phyloP scores from a whole-genome alignment of 176 grass and related monocot species.

The Tuctoria greenei region DNA sequence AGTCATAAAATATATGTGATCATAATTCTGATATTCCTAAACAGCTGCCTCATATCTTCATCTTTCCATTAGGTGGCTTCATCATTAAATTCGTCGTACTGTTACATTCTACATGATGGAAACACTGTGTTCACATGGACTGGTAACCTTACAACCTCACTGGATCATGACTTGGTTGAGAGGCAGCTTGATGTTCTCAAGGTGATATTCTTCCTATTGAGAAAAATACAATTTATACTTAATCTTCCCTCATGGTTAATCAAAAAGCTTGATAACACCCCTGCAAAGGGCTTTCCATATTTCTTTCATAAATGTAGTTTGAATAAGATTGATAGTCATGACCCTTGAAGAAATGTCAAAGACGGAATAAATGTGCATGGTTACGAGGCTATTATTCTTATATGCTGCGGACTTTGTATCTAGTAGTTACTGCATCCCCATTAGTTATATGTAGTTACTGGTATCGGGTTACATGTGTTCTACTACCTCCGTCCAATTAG shows the following conservation, averaged over 20 bases:
- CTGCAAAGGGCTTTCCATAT: constrained; percentile 7
- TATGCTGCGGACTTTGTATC: no score
- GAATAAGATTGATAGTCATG: neutral
- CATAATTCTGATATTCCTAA: constrained; percentile 17
- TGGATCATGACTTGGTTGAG: constrained; percentile 88
- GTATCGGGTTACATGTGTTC: neutral
- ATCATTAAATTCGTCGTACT: constrained; percentile 95
- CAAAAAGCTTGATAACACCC: neutral
- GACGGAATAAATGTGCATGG: no score
- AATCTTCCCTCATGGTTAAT: constrained; percentile 7
- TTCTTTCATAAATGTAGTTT: neutral
- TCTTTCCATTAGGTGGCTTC: constrained; percentile 61
- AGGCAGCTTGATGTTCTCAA: constrained; percentile 94
- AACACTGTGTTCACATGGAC: constrained; percentile 87
- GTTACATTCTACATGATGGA: constrained; percentile 77
- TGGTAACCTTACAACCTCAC: constrained; percentile 61
- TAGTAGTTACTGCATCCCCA: neutral
- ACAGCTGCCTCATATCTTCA: constrained; percentile 29
- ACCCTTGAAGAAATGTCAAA: neutral
- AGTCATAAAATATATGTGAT: constrained; percentile 16
- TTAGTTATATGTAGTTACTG: neutral
- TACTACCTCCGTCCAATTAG: no score
- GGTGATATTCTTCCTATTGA: constrained; percentile 44
- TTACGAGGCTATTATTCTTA: no score
- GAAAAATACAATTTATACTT: constrained; percentile 2